Conservation (phyloP, 116 monocot species). For the Zostera marina region DNA sequence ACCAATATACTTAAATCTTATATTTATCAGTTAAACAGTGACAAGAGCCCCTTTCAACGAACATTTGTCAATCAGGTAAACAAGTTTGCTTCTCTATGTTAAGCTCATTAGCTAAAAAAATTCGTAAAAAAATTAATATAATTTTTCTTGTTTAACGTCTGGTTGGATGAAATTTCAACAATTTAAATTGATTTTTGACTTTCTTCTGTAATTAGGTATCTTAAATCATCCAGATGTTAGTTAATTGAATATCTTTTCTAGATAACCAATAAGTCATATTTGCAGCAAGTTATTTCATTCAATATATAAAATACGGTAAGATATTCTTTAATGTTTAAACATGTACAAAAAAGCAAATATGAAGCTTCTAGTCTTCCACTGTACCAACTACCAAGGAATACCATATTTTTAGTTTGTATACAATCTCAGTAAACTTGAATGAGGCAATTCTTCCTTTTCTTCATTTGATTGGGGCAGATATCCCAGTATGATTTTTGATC, state of each 20-base stretch:
- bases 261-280: too few species aligned
- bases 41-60: slow-evolving; percentile 95
- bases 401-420: too few species aligned
- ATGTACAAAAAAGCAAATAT: too few species aligned
- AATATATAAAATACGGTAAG: too few species aligned
- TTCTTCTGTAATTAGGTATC: background rate
- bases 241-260: background rate
- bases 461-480: background rate
- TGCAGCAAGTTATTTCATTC: background rate
- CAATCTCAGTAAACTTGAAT: too few species aligned
- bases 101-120: background rate
- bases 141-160: too few species aligned
- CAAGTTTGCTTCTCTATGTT: background rate
- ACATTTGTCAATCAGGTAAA: slow-evolving; percentile 94
- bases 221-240: background rate
- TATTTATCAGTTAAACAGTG: slow-evolving; percentile 72
- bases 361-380: too few species aligned
- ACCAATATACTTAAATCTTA: background rate
- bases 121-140: too few species aligned
- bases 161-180: too few species aligned
- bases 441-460: too few species aligned
- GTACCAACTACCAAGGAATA: too few species aligned
- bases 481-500: background rate
- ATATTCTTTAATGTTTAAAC: too few species aligned
- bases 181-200: background rate